A percentile compares a stretch with the other conserved stretches of the same genome.
Conservation (phyloP, 331 rosid species). For the Quercus phellos region DNA sequence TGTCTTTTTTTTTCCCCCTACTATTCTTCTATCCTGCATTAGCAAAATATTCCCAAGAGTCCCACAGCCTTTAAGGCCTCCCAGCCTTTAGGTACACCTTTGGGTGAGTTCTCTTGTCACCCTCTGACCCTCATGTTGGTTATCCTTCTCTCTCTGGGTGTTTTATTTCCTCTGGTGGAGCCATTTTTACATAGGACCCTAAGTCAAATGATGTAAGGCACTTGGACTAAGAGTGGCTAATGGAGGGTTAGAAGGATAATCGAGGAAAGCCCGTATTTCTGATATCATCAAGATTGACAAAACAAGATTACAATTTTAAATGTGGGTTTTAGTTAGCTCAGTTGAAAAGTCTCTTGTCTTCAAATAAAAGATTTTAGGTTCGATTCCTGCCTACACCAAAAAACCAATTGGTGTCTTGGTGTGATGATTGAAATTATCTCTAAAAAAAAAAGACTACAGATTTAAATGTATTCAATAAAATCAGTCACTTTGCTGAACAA, state of each 20-base stretch:
- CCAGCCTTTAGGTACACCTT: neutral
- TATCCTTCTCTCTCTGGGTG: no score
- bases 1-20: no score
- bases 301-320: neutral
- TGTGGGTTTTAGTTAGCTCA: no score
- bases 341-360: no score
- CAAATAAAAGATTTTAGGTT: no score
- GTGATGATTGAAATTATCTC: no score
- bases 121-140: neutral
- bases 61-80: no score
- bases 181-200: neutral
- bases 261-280: neutral
- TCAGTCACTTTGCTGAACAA: neutral
- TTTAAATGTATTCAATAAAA: neutral
- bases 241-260: neutral
- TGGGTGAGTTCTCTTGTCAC: slow-evolving; percentile 1
- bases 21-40: no score
- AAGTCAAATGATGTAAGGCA: neutral
- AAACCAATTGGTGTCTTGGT: no score
- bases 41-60: no score
- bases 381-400: no score
- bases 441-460: neutral
- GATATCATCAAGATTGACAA: neutral
- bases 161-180: neutral
- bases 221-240: neutral